Evolutionary conservation across 1,139 yeast species (phyloP).

Genomic region (Hyphopichia buzzinii): DNA sequence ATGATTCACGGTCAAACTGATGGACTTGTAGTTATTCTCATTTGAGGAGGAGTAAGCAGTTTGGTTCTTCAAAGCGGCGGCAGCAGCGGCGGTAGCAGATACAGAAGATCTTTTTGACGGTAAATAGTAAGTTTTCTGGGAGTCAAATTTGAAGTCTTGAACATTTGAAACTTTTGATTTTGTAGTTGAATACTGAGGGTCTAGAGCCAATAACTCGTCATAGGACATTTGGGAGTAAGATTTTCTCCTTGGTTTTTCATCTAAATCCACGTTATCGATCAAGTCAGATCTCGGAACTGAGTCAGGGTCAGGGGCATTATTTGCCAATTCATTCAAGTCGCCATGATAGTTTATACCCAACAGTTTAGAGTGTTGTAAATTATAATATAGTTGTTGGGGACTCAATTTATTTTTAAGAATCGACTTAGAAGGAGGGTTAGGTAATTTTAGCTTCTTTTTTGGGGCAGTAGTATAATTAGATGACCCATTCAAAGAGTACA

Average conservation of each 20-base stretch:
- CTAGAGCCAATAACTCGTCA: conserved; percentile 61
- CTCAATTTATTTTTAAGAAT: conserved; percentile 41
- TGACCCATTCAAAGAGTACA: neutral
- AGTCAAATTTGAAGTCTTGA: conserved; percentile 41
- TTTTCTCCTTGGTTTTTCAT: conserved; percentile 36
- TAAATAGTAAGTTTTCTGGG: conserved; percentile 34
- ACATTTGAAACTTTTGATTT: conserved; percentile 31
- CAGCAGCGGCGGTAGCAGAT: conserved; percentile 6
- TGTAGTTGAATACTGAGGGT: conserved; percentile 48
- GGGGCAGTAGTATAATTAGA: neutral
- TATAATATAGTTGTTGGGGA: conserved; percentile 27
- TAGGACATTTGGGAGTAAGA: conserved; percentile 63
- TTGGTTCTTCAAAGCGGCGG: conserved; percentile 6
- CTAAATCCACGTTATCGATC: conserved; percentile 3
- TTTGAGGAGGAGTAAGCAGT: conserved; percentile 32
- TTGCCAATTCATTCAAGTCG: conserved; percentile 21
- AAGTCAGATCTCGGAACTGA: conserved; percentile 6
- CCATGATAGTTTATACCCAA: conserved; percentile 22
- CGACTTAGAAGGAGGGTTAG: conserved; percentile 38
- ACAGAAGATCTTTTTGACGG: conserved; percentile 20
- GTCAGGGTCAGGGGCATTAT: conserved; percentile 11
- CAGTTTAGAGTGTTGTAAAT: conserved; percentile 13
- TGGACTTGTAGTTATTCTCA: conserved; percentile 41
- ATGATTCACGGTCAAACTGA: conserved; percentile 40
- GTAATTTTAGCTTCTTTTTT: conserved; percentile 13